A percentile compares a stretch with the other conserved stretches of the same genome.
phyloP scores from a whole-genome alignment of 495 filamentous ascomycete species.

The Podospora pseudoanserina region DNA sequence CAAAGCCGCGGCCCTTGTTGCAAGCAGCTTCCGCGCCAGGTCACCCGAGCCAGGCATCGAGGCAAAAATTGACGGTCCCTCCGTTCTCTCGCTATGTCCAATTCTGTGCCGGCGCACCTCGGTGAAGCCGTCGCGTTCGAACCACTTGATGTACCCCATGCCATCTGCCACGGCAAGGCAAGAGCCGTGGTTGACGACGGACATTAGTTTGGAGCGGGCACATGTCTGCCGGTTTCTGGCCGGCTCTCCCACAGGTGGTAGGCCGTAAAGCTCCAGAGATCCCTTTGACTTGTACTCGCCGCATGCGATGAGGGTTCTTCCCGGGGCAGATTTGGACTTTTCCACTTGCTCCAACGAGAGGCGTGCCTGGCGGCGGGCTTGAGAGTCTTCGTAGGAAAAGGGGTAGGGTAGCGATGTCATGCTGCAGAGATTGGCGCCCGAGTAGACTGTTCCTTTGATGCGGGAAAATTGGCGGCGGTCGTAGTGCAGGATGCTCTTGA shows the following conservation, averaged over 20 bases:
- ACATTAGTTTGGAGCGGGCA: conserved; percentile 75
- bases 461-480: conserved; percentile 83
- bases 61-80: conserved; percentile 43
- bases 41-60: conserved; percentile 53
- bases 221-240: conserved; percentile 80
- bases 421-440: conserved; percentile 75
- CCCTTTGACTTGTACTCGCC: conserved; percentile 96
- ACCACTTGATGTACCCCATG: conserved; percentile 83
- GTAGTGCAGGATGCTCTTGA: conserved; percentile 85
- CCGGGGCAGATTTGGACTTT: conserved; percentile 49
- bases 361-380: conserved; percentile 51
- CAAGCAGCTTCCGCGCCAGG: conserved; percentile 68
- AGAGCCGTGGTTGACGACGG: conserved; percentile 79
- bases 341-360: conserved; percentile 50
- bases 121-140: conserved; percentile 82
- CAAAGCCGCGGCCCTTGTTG: conserved; percentile 42
- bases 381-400: conserved; percentile 52
- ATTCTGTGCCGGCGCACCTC: conserved; percentile 76
- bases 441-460: conserved; percentile 73
- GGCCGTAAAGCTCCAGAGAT: conserved; percentile 80
- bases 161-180: conserved; percentile 81
- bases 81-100: conserved; percentile 44
- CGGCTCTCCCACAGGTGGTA: conserved; percentile 44
- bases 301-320: conserved; percentile 70
- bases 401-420: conserved; percentile 71